phyloP scores from a whole-genome alignment of 768 basidiomycete species.

The Xerocomellus intermedius region DNA sequence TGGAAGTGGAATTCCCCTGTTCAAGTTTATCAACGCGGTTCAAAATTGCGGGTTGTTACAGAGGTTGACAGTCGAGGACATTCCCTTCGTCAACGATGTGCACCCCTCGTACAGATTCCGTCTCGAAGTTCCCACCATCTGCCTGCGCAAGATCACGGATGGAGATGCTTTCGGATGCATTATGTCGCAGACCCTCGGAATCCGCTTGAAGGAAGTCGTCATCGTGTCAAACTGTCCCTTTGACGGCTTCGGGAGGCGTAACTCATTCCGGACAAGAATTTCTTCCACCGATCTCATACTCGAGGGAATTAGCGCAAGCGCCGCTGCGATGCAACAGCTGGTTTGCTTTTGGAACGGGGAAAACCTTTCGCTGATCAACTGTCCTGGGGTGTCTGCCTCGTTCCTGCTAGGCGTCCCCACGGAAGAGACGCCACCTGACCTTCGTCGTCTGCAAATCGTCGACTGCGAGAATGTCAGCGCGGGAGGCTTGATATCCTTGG shows the following conservation, averaged over 20 bases:
- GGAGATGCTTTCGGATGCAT: neutral
- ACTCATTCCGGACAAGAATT: neutral
- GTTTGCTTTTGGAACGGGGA: constrained; percentile 11
- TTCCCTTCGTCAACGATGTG: constrained; percentile 6
- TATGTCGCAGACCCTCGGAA: constrained; percentile 1
- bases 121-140: constrained; percentile 1
- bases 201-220: constrained; percentile 2
- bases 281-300: constrained; percentile 2
- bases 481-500: neutral
- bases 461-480: constrained; percentile 4
- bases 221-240: constrained; percentile 2
- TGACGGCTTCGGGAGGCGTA: neutral
- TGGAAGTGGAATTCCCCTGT: neutral
- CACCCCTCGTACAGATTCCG: constrained; percentile 1
- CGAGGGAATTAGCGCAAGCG: neutral
- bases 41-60: neutral
- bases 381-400: neutral
- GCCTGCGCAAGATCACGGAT: neutral
- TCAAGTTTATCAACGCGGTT: neutral
- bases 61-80: constrained; percentile 3
- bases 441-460: constrained; percentile 3
- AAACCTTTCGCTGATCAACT: constrained; percentile 2
- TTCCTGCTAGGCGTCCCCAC: constrained; percentile 5
- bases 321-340: neutral
- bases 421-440: neutral